A percentile compares a stretch with the other conserved stretches of the same genome.
Evolutionary conservation across 2,329 filamentous ascomycete genomes (phyloP).

Genomic region (Phialophora verrucosa): DNA sequence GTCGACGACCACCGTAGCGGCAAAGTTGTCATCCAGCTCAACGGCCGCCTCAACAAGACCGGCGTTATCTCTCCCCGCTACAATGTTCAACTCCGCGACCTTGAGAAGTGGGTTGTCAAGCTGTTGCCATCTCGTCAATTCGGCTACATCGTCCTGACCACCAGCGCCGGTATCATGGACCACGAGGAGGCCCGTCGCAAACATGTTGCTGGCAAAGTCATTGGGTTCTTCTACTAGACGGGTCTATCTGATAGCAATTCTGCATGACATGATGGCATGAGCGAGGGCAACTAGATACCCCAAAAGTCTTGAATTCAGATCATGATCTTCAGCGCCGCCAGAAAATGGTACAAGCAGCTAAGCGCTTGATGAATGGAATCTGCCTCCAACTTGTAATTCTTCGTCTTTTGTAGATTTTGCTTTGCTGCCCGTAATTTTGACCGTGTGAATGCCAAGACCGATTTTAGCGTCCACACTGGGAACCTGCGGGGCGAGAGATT

Average conservation of each 20-base stretch:
- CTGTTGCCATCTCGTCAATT: constrained; percentile 99
- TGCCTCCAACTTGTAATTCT: neutral
- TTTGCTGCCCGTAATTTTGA: neutral
- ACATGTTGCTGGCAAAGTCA: constrained; percentile 99
- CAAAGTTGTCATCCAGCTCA: constrained; percentile 99
- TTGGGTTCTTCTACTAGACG: constrained; percentile 97
- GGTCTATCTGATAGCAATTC: constrained; percentile 4
- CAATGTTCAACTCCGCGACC: constrained; percentile 96
- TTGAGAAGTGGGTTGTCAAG: constrained; percentile 99
- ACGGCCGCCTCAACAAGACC: constrained; percentile 98
- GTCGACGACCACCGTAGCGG: constrained; percentile 99
- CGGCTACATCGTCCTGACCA: constrained; percentile 98
- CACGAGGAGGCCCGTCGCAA: constrained; percentile 99
- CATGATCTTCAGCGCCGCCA: neutral
- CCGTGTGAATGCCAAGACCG: constrained; percentile 15
- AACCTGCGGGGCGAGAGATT: constrained; percentile 15
- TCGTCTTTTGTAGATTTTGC: neutral
- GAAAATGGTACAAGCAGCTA: neutral
- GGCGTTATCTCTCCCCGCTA: constrained; percentile 99
- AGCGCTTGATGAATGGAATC: neutral
- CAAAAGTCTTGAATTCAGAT: constrained; percentile 29
- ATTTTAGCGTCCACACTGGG: constrained; percentile 10
- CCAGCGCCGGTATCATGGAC: constrained; percentile 99
- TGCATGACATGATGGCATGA: constrained; percentile 30
- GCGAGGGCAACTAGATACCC: constrained; percentile 34